Evolutionary conservation across 176 grass and related monocot genomes (phyloP).

Genomic region (Eragrostis curvula): DNA sequence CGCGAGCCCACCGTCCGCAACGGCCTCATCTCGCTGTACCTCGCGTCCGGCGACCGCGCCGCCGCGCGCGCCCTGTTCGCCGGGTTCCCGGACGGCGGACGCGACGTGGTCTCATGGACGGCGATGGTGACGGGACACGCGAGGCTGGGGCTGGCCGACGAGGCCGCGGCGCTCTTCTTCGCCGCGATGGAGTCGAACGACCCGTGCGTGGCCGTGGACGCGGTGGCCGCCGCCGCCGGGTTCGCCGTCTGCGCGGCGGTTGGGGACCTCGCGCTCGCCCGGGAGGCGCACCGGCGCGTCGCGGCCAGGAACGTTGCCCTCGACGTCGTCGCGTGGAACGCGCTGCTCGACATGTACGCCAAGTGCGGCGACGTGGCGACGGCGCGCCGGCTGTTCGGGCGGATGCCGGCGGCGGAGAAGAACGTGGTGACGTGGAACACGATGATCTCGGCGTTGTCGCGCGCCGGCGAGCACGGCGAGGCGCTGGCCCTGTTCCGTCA

Average conservation of each 20-base stretch:
- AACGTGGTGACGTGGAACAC: conserved; percentile 79
- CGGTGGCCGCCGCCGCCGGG: conserved; percentile 44
- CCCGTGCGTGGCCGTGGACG: conserved; percentile 13
- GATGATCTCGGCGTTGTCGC: conserved; percentile 51
- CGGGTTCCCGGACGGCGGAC: conserved; percentile 21
- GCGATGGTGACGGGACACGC: conserved; percentile 42
- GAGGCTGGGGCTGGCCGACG: not conserved
- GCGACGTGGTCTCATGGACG: conserved; percentile 61
- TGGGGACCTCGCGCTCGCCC: conserved; percentile 42
- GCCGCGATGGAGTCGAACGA: not conserved
- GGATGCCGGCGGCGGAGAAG: conserved; percentile 38
- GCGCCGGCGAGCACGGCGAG: conserved; percentile 23
- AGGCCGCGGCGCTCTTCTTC: conserved; percentile 44
- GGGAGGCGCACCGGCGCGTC: conserved; percentile 58
- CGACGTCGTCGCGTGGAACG: conserved; percentile 72
- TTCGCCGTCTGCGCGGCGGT: conserved; percentile 63
- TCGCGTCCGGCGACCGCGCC: conserved; percentile 12
- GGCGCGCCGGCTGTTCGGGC: conserved; percentile 52
- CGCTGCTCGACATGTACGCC: conserved; percentile 76
- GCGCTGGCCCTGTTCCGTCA: conserved; percentile 49
- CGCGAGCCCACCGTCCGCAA: conserved; percentile 34
- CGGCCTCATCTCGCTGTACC: conserved; percentile 50
- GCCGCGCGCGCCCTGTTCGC: not conserved
- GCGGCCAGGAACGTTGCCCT: conserved; percentile 3
- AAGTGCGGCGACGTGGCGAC: conserved; percentile 63